Evolutionary conservation across 2,329 filamentous ascomycete genomes (phyloP).

Genomic region (Fonsecaea multimorphosa): DNA sequence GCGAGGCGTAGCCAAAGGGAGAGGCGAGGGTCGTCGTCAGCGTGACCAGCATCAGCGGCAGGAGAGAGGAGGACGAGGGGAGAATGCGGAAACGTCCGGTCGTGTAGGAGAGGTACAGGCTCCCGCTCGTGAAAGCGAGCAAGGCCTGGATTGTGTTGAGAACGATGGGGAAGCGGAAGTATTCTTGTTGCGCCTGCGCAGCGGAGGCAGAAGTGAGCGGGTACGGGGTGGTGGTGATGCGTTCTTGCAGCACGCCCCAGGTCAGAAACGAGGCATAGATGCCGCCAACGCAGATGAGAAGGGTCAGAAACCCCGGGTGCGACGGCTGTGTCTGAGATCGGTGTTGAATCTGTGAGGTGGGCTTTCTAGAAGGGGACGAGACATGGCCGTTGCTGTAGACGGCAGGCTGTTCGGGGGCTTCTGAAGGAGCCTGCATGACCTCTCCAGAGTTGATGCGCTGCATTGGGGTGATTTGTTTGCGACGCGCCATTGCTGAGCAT

Average conservation of each 20-base stretch:
- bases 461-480: constrained; percentile 70
- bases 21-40: constrained; percentile 86
- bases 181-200: constrained; percentile 58
- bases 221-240: constrained; percentile 91
- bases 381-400: constrained; percentile 45
- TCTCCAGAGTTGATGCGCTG: constrained; percentile 71
- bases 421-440: constrained; percentile 56
- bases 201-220: constrained; percentile 51
- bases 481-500: constrained; percentile 66
- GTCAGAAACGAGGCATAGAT: constrained; percentile 97
- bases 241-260: constrained; percentile 96
- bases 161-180: constrained; percentile 92
- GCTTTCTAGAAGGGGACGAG: constrained; percentile 16
- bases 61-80: constrained; percentile 74
- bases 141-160: constrained; percentile 94
- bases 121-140: constrained; percentile 83
- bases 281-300: constrained; percentile 85
- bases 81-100: constrained; percentile 69
- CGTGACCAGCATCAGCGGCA: constrained; percentile 82
- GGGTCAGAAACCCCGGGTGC: constrained; percentile 70
- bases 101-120: constrained; percentile 75
- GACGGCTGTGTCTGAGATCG: constrained; percentile 27
- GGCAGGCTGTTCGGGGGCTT: constrained; percentile 42
- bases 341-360: not conserved
- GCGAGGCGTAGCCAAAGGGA: constrained; percentile 92